A percentile compares a stretch with the other conserved stretches of the same genome.
Conservation (phyloP, 163 green algal genomes). For the Scenedesmus sp. region DNA sequence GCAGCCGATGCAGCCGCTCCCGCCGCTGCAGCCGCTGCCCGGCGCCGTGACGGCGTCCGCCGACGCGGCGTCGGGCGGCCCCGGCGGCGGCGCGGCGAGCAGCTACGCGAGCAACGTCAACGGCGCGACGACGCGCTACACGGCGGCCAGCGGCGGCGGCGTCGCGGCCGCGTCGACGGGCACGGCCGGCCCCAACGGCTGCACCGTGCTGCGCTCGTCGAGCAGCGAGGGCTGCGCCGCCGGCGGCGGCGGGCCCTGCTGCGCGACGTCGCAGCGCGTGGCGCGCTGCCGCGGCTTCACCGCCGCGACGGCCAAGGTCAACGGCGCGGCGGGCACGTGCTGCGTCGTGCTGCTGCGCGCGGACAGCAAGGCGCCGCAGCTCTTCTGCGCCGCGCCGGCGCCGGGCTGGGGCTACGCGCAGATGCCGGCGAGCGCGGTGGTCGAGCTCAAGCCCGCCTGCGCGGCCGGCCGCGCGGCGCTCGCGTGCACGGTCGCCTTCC, state of each 20-base stretch:
- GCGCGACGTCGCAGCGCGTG: neutral
- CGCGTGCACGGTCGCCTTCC: slow-evolving; percentile 32
- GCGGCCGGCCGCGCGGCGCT: neutral
- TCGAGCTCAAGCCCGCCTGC: slow-evolving; percentile 27
- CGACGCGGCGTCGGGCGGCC: slow-evolving; percentile 7
- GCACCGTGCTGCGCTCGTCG: slow-evolving; percentile 19
- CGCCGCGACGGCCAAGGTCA: slow-evolving; percentile 5
- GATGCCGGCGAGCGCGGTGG: slow-evolving; percentile 10
- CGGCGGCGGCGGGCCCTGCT: slow-evolving; percentile 12
- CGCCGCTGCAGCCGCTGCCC: neutral
- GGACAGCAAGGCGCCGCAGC: neutral
- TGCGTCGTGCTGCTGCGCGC: slow-evolving; percentile 15
- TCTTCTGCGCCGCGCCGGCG: slow-evolving; percentile 15
- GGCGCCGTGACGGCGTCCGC: neutral
- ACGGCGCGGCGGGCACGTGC: neutral
- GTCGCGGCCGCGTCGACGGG: slow-evolving; percentile 3
- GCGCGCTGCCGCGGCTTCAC: slow-evolving; percentile 6
- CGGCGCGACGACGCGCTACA: slow-evolving; percentile 9
- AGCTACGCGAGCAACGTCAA: slow-evolving; percentile 26
- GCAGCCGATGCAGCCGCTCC: slow-evolving; percentile 6
- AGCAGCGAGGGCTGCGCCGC: neutral
- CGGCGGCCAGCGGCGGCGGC: slow-evolving; percentile 4
- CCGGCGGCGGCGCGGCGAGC: neutral
- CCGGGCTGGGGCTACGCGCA: neutral
- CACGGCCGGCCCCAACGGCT: neutral